Evolutionary conservation across 2,329 filamentous ascomycete genomes (phyloP).

Genomic region (Claviceps fusiformis): DNA sequence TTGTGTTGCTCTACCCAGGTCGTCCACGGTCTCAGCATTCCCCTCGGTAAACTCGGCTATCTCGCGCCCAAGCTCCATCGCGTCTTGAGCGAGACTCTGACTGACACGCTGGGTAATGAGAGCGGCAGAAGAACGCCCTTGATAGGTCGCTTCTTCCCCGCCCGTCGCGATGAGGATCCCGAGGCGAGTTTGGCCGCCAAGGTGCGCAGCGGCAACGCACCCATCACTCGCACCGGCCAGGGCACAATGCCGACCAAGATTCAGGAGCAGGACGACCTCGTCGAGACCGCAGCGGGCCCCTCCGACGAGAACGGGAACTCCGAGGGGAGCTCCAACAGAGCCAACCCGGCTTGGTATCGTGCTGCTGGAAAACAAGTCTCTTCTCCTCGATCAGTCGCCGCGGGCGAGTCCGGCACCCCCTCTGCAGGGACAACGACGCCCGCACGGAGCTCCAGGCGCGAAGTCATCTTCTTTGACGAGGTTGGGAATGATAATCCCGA

Average conservation of each 20-base stretch:
- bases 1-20: conserved; percentile 22
- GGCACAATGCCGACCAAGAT: conserved; percentile 2
- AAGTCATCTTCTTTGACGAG: conserved; percentile 5
- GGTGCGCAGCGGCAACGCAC: conserved; percentile 2
- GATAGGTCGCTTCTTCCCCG: background rate
- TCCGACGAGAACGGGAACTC: background rate
- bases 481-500: background rate
- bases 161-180: background rate
- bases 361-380: background rate
- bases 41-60: conserved; percentile 53
- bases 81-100: conserved; percentile 13
- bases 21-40: conserved; percentile 72
- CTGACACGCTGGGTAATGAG: background rate
- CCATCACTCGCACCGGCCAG: conserved; percentile 1
- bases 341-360: background rate
- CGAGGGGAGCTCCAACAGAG: background rate
- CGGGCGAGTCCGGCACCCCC: background rate
- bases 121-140: background rate
- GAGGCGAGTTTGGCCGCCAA: conserved; percentile 1
- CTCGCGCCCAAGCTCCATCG: conserved; percentile 47
- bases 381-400: background rate
- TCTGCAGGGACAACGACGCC: background rate
- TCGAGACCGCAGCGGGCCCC: background rate
- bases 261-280: background rate
- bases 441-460: conserved; percentile 1